Percentiles rank a stretch among this genome's conserved stretches.
Conservation (phyloP, 1,284 basidiomycete genomes). For the Ganoderma sp. region DNA sequence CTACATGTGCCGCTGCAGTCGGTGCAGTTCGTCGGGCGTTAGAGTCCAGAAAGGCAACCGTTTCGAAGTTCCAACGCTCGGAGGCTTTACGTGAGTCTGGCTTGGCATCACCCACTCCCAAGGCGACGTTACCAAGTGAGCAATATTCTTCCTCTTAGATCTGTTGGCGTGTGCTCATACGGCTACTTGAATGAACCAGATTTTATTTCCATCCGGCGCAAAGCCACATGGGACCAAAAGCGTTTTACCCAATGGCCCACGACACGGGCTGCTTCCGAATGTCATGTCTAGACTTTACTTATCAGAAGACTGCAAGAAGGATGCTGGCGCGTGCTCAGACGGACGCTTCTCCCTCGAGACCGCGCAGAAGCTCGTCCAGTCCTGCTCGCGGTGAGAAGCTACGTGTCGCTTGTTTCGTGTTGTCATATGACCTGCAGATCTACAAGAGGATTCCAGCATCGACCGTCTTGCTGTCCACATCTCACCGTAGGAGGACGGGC, state of each 20-base stretch:
- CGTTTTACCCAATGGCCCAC: not conserved
- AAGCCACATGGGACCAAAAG: not conserved
- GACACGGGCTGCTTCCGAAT: not conserved
- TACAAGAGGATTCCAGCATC: not conserved
- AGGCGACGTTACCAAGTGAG: not conserved
- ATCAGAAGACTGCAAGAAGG: not conserved
- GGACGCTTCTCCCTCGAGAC: not conserved
- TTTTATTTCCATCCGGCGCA: not conserved
- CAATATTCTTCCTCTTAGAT: not conserved
- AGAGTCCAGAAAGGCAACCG: not conserved
- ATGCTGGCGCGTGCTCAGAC: not conserved
- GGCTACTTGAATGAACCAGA: not conserved
- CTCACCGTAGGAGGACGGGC: not conserved
- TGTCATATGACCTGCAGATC: not conserved
- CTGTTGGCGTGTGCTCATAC: not conserved
- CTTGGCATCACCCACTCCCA: constrained; percentile 16
- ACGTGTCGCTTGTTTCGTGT: not conserved
- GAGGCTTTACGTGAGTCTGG: not conserved
- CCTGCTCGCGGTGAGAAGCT: not conserved
- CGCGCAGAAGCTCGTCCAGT: not conserved
- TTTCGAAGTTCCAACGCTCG: not conserved
- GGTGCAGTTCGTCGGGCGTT: not conserved
- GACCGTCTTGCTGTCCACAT: not conserved
- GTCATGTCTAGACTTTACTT: not conserved
- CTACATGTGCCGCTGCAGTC: not conserved